These are phyloP conservation scores for Parasitella parasitica DNA, from an alignment of 371 early-diverging fungal species.

Conservation along the genomic window DNA sequence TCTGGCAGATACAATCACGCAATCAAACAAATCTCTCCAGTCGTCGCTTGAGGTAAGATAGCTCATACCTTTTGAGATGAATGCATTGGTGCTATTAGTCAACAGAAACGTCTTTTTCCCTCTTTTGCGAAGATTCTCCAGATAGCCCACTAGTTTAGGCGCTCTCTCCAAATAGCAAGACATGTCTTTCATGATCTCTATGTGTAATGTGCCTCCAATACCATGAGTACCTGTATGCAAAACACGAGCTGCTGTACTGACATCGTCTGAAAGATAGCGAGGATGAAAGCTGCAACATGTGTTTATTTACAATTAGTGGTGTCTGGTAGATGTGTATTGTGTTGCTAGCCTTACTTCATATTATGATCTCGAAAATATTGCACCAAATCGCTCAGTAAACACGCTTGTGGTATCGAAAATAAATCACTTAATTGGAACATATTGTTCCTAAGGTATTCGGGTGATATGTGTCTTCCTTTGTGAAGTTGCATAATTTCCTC, in stretches of 20 bases:
- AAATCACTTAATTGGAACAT: constrained; percentile 66
- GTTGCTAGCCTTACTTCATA: constrained; percentile 47
- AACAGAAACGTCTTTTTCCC: constrained; percentile 61
- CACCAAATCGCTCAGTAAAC: constrained; percentile 58
- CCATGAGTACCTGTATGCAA: constrained; percentile 53
- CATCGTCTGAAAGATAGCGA: constrained; percentile 66
- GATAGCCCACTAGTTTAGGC: constrained; percentile 49
- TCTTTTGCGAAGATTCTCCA: constrained; percentile 44
- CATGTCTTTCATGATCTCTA: constrained; percentile 49
- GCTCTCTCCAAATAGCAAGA: constrained; percentile 48
- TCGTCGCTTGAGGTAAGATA: constrained; percentile 51
- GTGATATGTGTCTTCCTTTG: constrained; percentile 61
- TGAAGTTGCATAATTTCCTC: constrained; percentile 53
- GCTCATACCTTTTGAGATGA: constrained; percentile 52
- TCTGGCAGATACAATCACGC: constrained; percentile 57
- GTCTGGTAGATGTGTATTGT: too few species aligned
- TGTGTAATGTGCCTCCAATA: constrained; percentile 57
- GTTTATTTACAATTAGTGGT: too few species aligned
- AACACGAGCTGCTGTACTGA: constrained; percentile 51
- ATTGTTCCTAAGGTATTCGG: constrained; percentile 49
- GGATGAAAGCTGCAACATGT: constrained; percentile 51
- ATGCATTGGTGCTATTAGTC: constrained; percentile 62
- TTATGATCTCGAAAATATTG: constrained; percentile 61
- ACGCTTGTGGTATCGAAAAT: constrained; percentile 63
- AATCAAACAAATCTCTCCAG: constrained; percentile 68